A percentile compares a stretch with the other conserved stretches of the same genome.
These are phyloP conservation scores for Fusarium sp. DNA, from an alignment of 2,329 filamentous ascomycete species.

Conservation along the genomic window DNA sequence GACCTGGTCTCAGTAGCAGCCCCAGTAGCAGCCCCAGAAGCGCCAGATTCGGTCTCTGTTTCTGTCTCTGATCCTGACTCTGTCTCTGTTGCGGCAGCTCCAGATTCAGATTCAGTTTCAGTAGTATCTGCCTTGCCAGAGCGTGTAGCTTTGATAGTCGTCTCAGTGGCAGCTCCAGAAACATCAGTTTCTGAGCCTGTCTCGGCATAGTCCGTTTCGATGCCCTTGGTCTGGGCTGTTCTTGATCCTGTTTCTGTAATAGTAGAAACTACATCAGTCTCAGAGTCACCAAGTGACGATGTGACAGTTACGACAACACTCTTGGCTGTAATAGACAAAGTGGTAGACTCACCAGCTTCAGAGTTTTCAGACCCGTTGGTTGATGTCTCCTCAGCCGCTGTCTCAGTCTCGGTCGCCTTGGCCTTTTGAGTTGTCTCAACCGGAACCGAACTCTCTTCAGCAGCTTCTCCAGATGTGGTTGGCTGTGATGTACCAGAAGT, in stretches of 20 bases:
- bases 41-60: slow-evolving; percentile 2
- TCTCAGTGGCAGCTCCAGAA: slow-evolving; percentile 13
- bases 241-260: slow-evolving; percentile 24
- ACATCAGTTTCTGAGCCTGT: slow-evolving; percentile 4
- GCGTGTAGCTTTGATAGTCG: slow-evolving; percentile 9
- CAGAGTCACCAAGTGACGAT: slow-evolving; percentile 5
- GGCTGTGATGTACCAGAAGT: slow-evolving; percentile 20
- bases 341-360: slow-evolving; percentile 33
- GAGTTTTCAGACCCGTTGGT: slow-evolving; percentile 35
- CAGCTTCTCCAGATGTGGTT: slow-evolving; percentile 16
- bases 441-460: slow-evolving; percentile 2
- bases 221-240: slow-evolving; percentile 13
- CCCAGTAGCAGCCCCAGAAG: neutral
- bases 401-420: slow-evolving; percentile 18
- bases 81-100: neutral
- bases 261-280: slow-evolving; percentile 29
- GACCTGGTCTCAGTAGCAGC: slow-evolving; percentile 18
- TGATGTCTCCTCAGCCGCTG: slow-evolving; percentile 36
- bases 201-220: slow-evolving; percentile 4
- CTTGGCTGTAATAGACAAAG: slow-evolving; percentile 9
- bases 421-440: slow-evolving; percentile 8
- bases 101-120: slow-evolving; percentile 2
- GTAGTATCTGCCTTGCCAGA: slow-evolving; percentile 7
- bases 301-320: slow-evolving; percentile 4
- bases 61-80: neutral